Base-by-base conservation (phyloP, 768 basidiomycete species). In the Vishniacozyma victoriae region DNA sequence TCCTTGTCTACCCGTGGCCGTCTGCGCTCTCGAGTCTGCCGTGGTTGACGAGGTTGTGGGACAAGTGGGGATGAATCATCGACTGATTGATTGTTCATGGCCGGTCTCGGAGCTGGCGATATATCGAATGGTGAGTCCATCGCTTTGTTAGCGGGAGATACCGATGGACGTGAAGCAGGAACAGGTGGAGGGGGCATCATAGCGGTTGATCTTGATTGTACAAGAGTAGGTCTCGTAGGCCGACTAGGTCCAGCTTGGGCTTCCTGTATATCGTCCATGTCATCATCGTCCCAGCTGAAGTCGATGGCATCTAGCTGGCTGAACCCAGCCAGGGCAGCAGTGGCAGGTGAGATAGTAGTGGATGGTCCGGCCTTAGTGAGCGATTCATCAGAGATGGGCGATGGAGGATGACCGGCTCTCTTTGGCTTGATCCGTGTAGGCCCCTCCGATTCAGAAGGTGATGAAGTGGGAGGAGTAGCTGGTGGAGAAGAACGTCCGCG, bases 101-200 rank as follows among this genome's bases (percentile, higher is more conserved):
- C n/a, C n/a, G n/a, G n/a, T n/a, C n/a, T n/a, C n/a, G n/a, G n/a
- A n/a, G n/a, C n/a, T n/a, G n/a, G n/a, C n/a, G n/a, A n/a, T n/a
- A n/a, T n/a, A n/a, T n/a, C n/a, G n/a, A n/a, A n/a, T n/a, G n/a
- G n/a, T n/a, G n/a, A n/a, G n/a, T n/a, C n/a, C n/a, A n/a, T n/a
- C n/a, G n/a, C n/a, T n/a, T n/a, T n/a, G n/a, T n/a, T n/a, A n/a
- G n/a, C n/a, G n/a, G n/a, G n/a, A n/a, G n/a, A n/a, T n/a, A n/a
- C n/a, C n/a, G n/a, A n/a, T n/a, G n/a, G n/a, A n/a, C n/a, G n/a
- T n/a, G n/a, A n/a, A n/a, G 48, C 11, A 19, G 64, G 64, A 3
- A 64, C 4, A 24, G 60, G 57, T 5, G 65, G 65, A 42, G 65
- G 62, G 26, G 54, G 60, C 62, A 64, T 67, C 2, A 26, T 50